Evolutionary conservation across 306 rosid genomes (phyloP).

Genomic region (Ochetophila trinervis): DNA sequence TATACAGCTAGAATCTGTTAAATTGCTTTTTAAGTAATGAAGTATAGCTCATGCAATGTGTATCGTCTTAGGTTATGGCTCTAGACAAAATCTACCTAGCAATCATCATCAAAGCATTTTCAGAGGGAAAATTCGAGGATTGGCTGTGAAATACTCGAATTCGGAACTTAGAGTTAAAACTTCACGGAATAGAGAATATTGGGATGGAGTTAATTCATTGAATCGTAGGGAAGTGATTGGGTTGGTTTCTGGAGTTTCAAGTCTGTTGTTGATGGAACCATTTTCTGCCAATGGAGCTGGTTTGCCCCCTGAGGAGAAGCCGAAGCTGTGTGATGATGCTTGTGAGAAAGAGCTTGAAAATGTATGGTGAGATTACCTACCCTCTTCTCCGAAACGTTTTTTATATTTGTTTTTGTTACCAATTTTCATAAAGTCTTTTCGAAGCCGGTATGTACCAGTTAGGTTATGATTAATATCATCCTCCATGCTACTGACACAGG

Average conservation of each 20-base stretch:
- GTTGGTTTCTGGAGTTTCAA: constrained; percentile 53
- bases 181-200: constrained; percentile 31
- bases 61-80: constrained; percentile 42
- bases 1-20: background rate
- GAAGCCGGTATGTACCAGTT: too few relatives aligned
- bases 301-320: constrained; percentile 86
- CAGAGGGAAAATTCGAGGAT: constrained; percentile 30
- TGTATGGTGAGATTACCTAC: constrained; percentile 86
- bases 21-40: background rate
- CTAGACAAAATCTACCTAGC: constrained; percentile 25
- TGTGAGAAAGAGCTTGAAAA: constrained; percentile 97
- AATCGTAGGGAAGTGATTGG: constrained; percentile 71
- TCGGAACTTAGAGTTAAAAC: constrained; percentile 26
- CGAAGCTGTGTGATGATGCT: constrained; percentile 61
- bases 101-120: constrained; percentile 34
- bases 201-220: constrained; percentile 26
- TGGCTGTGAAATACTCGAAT: constrained; percentile 28
- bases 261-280: constrained; percentile 46
- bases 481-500: too few relatives aligned
- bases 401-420: background rate
- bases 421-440: too few relatives aligned
- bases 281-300: constrained; percentile 75
- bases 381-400: constrained; percentile 25
- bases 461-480: too few relatives aligned
- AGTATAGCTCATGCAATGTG: background rate